These are phyloP conservation scores for Jaltomata sinuosa DNA, from an alignment of 257 asterid species.

Conservation along the genomic window DNA sequence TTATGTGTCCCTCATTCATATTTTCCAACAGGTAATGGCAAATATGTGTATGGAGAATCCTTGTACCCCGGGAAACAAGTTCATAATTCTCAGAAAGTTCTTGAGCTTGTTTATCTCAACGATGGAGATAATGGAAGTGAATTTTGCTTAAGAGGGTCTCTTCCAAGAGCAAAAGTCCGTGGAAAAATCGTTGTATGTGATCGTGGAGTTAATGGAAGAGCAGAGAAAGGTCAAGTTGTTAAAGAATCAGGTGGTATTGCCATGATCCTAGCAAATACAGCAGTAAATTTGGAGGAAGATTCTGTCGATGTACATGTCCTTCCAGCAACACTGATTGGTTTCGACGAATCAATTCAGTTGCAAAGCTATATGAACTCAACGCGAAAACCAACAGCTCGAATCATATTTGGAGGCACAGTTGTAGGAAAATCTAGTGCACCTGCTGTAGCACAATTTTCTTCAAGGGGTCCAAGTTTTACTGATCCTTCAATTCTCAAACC, in stretches of 20 bases:
- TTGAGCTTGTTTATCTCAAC: neutral
- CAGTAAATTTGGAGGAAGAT: conserved; percentile 3
- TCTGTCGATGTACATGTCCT: conserved; percentile 4
- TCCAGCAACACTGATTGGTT: conserved; percentile 12
- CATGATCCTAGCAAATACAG: conserved; percentile 9
- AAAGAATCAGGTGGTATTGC: conserved; percentile 8
- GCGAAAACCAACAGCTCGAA: conserved; percentile 5
- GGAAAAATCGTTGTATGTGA: conserved; percentile 6
- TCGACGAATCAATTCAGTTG: conserved; percentile 2
- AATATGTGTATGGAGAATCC: conserved; percentile 6
- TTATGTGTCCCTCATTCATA: neutral
- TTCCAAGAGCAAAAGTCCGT: neutral
- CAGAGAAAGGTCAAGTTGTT: conserved; percentile 11
- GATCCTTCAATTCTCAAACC: conserved; percentile 11
- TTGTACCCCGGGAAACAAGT: neutral
- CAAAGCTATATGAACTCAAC: conserved; percentile 7
- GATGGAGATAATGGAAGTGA: neutral
- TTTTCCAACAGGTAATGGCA: conserved; percentile 2
- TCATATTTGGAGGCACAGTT: conserved; percentile 9
- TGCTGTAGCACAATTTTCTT: conserved; percentile 5
- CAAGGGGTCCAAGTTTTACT: conserved; percentile 8
- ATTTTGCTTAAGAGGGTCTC: conserved; percentile 6
- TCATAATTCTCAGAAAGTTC: neutral
- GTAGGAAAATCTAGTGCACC: conserved; percentile 11
- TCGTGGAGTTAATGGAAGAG: conserved; percentile 9